Evolutionary conservation across 2,329 filamentous ascomycete species (phyloP), one percentile per base, ranked within the genome.

Genomic region (Microcera coccophila): DNA sequence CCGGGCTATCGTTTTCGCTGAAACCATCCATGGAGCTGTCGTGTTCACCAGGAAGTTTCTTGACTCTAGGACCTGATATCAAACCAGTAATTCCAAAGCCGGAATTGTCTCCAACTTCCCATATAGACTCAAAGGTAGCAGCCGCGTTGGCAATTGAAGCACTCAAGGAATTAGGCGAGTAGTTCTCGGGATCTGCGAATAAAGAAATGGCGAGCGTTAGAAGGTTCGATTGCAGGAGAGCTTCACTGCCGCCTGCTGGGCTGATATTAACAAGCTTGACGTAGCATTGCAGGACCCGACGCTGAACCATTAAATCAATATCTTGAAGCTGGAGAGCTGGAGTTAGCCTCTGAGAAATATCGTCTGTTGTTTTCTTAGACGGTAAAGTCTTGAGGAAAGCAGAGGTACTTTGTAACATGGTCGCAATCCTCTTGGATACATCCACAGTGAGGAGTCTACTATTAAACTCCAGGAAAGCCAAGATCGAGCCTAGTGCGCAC

Each of bases 331-430:
- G 91, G 38, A 98, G 68, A 3, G 90, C 85, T 4, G 90, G 89
- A 1, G 86, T 86, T 18, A 97, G 72, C 37, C 89, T 79, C 62
- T 95, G 89, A 2, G 83, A 79, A 14, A 91, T 81, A 57, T 98
- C 94, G 45, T 96, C 91, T 1, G 84, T 85, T 0, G 82, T 85
- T 65, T 91, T 95, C 64, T 87, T 91, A 0, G 78, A 73, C 0
- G 93, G 90, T 4, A 98, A 68, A 16, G 85, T 86, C 57, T 85
- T 87, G n/a, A 97, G 66, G 55, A 97, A 98, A 7, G 85, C 79
- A 1, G 90, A 87, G 0, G 93, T 96, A 61, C 93, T 95, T 62
- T 97, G 91, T 39, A 98, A 75, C 91, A 98, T 96, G 2, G 83
- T 81, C 24, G 90, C 87, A 52, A 98, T 86, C 41, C 93, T 81